Percentiles rank a stretch among this genome's conserved stretches.
Evolutionary conservation across 148 eudicot genomes (phyloP).

Genomic region (Nyssa sinensis): DNA sequence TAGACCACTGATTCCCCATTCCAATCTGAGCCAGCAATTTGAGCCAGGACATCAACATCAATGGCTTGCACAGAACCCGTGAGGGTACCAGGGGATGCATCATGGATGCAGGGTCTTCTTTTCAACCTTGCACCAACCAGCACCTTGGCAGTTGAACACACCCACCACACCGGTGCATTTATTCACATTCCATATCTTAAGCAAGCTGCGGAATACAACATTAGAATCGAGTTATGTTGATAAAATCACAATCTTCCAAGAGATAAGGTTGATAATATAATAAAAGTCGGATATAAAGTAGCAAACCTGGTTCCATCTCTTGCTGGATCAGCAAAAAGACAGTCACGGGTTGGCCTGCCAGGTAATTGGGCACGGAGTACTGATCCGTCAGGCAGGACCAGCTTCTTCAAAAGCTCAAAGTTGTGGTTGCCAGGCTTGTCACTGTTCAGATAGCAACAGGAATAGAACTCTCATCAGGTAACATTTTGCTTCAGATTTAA

Average conservation of each 20-base stretch:
- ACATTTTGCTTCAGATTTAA: not conserved
- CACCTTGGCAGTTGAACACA: conserved; percentile 96
- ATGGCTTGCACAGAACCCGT: conserved; percentile 54
- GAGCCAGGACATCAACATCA: conserved; percentile 63
- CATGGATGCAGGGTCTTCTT: conserved; percentile 88
- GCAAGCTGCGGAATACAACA: conserved; percentile 51
- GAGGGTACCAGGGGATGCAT: conserved; percentile 74
- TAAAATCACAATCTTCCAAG: not conserved
- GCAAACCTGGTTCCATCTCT: conserved; percentile 83
- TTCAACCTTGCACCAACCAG: conserved; percentile 83
- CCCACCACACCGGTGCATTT: conserved; percentile 90
- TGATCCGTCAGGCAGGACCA: conserved; percentile 93
- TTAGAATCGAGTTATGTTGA: not conserved
- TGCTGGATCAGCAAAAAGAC: conserved; percentile 89
- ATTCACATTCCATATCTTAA: conserved; percentile 88
- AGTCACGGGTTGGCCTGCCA: conserved; percentile 85
- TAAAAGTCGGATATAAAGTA: not conserved
- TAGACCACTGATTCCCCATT: conserved; percentile 65
- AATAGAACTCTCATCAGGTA: conserved; percentile 1
- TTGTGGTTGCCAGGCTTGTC: conserved; percentile 93
- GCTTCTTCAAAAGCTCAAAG: conserved; percentile 75
- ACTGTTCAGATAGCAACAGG: conserved; percentile 32
- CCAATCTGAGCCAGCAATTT: conserved; percentile 70
- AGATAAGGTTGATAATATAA: not conserved
- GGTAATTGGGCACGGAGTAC: conserved; percentile 83